Evolutionary conservation across 257 asterid species (phyloP).

Genomic region (Verbascum thapsus): DNA sequence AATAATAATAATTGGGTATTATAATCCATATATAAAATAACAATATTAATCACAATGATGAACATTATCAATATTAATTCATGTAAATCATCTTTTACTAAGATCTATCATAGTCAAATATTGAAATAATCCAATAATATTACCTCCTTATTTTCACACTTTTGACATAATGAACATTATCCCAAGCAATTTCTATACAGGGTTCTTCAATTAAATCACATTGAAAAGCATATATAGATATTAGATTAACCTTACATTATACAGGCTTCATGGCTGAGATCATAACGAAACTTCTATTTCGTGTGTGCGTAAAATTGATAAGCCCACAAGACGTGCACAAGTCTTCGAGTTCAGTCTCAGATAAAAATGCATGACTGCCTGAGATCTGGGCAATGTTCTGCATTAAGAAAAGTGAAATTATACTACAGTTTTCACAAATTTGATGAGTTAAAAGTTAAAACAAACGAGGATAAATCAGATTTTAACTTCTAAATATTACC

Average conservation of each 20-base stretch:
- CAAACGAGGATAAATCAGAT: slow-evolving; percentile 1
- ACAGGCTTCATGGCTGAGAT: slow-evolving; percentile 65
- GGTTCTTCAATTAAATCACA: not conserved
- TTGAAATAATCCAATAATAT: not conserved
- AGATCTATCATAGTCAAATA: too few relatives aligned
- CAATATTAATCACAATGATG: too few relatives aligned
- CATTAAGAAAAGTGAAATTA: not conserved
- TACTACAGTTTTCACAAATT: too few relatives aligned
- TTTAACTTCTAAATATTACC: slow-evolving; percentile 34
- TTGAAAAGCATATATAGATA: not conserved
- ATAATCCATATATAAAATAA: too few relatives aligned
- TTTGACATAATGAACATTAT: not conserved
- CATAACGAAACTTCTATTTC: slow-evolving; percentile 76
- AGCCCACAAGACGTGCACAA: slow-evolving; percentile 74
- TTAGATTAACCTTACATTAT: not conserved
- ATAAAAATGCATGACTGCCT: slow-evolving; percentile 63
- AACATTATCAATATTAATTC: too few relatives aligned
- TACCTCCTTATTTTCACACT: not conserved
- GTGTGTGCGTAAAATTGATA: slow-evolving; percentile 49
- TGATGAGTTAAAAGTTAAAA: too few relatives aligned
- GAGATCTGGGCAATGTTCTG: slow-evolving; percentile 64
- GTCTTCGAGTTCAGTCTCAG: slow-evolving; percentile 74
- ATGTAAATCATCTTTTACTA: too few relatives aligned
- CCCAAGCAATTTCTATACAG: not conserved
- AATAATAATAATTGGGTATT: too few relatives aligned